Evolutionary conservation across 2,329 filamentous ascomycete genomes (phyloP).

Genomic region (Aspergillus piperis): DNA sequence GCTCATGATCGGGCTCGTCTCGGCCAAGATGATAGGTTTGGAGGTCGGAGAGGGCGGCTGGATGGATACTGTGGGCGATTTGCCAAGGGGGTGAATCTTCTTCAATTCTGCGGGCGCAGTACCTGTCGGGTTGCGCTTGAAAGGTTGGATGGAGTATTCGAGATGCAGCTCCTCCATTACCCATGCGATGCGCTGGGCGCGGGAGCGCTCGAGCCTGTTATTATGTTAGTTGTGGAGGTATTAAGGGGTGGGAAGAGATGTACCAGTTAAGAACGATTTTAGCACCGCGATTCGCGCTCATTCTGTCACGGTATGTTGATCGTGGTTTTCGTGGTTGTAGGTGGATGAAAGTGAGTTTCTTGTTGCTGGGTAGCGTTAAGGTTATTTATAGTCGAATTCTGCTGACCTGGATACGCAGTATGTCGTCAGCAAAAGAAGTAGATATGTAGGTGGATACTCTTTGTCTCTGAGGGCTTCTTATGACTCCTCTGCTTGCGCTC

Average conservation of each 20-base stretch:
- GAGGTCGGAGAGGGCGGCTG: conserved; percentile 44
- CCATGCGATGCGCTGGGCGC: conserved; percentile 81
- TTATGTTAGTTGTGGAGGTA: neutral
- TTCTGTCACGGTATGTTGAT: conserved; percentile 2
- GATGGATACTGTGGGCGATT: conserved; percentile 77
- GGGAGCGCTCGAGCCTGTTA: conserved; percentile 76
- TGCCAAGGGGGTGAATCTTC: conserved; percentile 80
- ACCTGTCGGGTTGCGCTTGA: conserved; percentile 65
- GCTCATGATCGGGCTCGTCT: conserved; percentile 78
- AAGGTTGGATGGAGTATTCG: conserved; percentile 76
- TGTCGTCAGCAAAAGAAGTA: too few species aligned
- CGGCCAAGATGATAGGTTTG: conserved; percentile 67
- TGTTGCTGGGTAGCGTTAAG: too few species aligned
- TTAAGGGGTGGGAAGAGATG: too few species aligned
- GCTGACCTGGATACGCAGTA: too few species aligned
- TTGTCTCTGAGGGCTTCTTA: too few species aligned
- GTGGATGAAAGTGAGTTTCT: neutral
- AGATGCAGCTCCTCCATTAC: conserved; percentile 79
- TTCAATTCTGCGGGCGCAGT: conserved; percentile 75
- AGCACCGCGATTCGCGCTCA: conserved; percentile 34
- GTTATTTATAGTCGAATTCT: too few species aligned
- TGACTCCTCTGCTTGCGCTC: too few species aligned
- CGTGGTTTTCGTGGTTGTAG: neutral
- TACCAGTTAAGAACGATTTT: conserved; percentile 68
- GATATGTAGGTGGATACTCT: too few species aligned